Percentiles rank a stretch among this genome's conserved stretches.
These are phyloP conservation scores for Diplotaxis tenuifolia DNA, from an alignment of 345 rosid genomes.

Conservation along the genomic window DNA sequence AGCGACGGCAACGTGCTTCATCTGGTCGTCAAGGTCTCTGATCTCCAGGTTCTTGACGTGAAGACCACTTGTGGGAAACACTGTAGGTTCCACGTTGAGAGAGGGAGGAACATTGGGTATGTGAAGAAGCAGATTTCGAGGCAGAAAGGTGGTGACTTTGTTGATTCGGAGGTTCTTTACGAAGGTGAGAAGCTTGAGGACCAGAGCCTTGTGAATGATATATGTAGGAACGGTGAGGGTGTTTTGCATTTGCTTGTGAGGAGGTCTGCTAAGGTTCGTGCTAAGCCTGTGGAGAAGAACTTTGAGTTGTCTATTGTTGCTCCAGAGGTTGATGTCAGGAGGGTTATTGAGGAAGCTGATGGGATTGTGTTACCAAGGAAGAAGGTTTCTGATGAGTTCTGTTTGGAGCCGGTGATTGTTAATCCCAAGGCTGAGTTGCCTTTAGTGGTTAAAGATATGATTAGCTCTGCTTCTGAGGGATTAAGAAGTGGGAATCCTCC, in stretches of 20 bases:
- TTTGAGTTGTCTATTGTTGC: conserved; percentile 63
- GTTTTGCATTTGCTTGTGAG: conserved; percentile 60
- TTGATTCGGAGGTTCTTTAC: conserved; percentile 56
- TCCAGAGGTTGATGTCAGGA: conserved; percentile 30
- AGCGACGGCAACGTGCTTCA: conserved; percentile 67
- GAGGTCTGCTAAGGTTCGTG: conserved; percentile 60
- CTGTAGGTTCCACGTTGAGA: conserved; percentile 53
- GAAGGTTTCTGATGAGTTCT: conserved; percentile 33
- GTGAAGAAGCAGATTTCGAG: conserved; percentile 61
- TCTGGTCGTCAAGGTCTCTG: conserved; percentile 70
- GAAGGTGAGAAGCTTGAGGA: conserved; percentile 67
- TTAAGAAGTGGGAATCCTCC: conserved; percentile 59
- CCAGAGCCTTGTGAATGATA: conserved; percentile 60
- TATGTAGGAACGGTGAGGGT: conserved; percentile 48
- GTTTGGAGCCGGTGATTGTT: conserved; percentile 54
- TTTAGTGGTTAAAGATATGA: conserved; percentile 45
- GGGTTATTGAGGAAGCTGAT: conserved; percentile 17
- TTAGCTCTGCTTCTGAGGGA: conserved; percentile 57
- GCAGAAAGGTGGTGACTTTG: conserved; percentile 44
- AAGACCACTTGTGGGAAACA: conserved; percentile 57
- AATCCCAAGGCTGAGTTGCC: conserved; percentile 45
- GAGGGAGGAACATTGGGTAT: conserved; percentile 67
- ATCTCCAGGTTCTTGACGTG: conserved; percentile 65
- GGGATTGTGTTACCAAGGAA: not conserved
- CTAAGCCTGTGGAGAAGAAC: conserved; percentile 64